Evolutionary conservation across 805 yeast genomes (phyloP), one percentile per base, ranked within the genome.

Genomic region (Vanderwaltozyma polyspora): DNA sequence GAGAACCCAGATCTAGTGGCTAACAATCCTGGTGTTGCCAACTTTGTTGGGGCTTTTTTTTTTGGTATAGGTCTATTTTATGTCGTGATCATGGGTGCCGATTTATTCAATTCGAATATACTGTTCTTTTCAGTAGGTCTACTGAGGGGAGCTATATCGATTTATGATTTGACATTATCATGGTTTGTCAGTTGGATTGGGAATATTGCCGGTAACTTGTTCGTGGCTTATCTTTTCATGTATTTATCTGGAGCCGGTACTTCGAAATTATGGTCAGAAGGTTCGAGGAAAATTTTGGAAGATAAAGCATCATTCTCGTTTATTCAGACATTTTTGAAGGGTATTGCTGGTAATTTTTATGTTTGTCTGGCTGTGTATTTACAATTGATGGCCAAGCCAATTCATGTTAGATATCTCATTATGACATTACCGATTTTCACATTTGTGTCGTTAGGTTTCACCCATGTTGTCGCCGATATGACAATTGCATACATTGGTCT

Each of bases 401-500:
- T 76, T 8, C 93, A 83, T 49, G 93, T 83, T 24, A 80, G 79
- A 46, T 64, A 78, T 21, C 29, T 78, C 5, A 57, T 79, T 62
- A 70, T 82, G 62, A 49, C 65, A 12, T 51, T 81, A 15, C 94
- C 94, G 1, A 66, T 82, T 12, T 79, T 80, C 55, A 74, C 87
- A 0, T 80, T 83, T 55, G 91, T 80, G n/a, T 46, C 77, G 1
- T 63, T 77, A 64, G 91, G 93, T 0, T 83, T 75, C 57, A 74
- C 83, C 2, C 93, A 83, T 51, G 74, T 75, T 2, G 86, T 83
- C 7, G 94, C 93, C 1, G 94, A 83, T 52, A 80, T 83, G 91
- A 76, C 65, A 43, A 44, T 79, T 34, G 51, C 78, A 4, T 73
- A 77, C 6, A 70, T 74, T 42, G 93, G 83, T 0, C 56, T 80